Conservation (phyloP, 805 yeast genomes). For the Candida mattraensis region DNA sequence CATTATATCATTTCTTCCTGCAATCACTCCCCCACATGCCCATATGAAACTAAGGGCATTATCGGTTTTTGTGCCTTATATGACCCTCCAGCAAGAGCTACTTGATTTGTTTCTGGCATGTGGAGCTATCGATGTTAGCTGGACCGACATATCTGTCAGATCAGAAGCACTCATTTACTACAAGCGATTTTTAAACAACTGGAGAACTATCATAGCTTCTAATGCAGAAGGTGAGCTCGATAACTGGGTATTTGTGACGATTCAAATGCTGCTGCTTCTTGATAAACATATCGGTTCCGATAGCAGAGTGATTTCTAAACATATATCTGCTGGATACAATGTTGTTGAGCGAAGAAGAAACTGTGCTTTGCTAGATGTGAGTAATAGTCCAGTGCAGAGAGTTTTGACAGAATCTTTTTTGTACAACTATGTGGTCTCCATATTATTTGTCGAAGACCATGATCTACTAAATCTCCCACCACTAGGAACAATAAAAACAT, state of each 20-base stretch:
- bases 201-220: constrained; percentile 3
- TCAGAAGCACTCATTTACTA: constrained; percentile 6
- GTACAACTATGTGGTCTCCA: constrained; percentile 11
- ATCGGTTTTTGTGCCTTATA: constrained; percentile 12
- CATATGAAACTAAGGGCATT: constrained; percentile 9
- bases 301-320: constrained; percentile 3
- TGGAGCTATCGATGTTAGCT: constrained; percentile 11
- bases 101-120: constrained; percentile 14
- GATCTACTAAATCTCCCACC: constrained; percentile 6
- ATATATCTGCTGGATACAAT: constrained; percentile 5
- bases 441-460: constrained; percentile 5
- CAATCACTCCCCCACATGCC: constrained; percentile 11
- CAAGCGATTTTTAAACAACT: constrained; percentile 1
- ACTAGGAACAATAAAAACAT: constrained; percentile 3
- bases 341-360: neutral
- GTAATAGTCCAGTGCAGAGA: constrained; percentile 5
- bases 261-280: constrained; percentile 9
- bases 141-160: constrained; percentile 1
- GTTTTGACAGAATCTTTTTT: constrained; percentile 11
- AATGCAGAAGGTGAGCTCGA: constrained; percentile 1
- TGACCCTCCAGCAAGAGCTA: constrained; percentile 3
- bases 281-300: constrained; percentile 11
- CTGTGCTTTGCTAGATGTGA: neutral
- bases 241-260: constrained; percentile 10
- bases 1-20: constrained; percentile 6